A percentile compares a stretch with the other conserved stretches of the same genome.
Conservation (phyloP, 75 land plant genomes). For the Cupressus sempervirens region DNA sequence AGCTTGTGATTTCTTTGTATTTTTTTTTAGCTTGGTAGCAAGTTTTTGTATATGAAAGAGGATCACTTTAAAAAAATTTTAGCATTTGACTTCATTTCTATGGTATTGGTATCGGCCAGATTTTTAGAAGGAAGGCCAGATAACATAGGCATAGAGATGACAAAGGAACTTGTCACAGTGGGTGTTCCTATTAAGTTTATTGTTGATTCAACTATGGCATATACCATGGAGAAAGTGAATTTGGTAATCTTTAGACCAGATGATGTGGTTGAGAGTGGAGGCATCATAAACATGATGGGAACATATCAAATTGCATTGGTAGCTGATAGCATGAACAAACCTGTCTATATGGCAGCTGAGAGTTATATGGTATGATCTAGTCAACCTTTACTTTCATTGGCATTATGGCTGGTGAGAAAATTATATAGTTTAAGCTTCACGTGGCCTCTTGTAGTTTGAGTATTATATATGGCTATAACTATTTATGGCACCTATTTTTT, state of each 20-base stretch:
- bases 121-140: too few species aligned
- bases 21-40: too few species aligned
- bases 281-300: too few species aligned
- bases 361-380: conserved; percentile 75
- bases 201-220: conserved; percentile 81
- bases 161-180: conserved; percentile 72
- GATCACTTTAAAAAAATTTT: background rate
- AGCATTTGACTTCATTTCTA: background rate
- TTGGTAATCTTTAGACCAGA: too few species aligned
- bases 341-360: conserved; percentile 97
- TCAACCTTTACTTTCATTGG: background rate
- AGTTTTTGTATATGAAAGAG: too few species aligned
- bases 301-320: too few species aligned
- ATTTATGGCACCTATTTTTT: too few species aligned
- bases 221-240: too few species aligned
- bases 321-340: conserved; percentile 87
- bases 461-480: too few species aligned
- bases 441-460: too few species aligned
- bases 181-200: conserved; percentile 84
- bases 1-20: too few species aligned
- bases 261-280: too few species aligned
- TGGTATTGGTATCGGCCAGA: conserved; percentile 20
- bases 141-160: conserved; percentile 65
- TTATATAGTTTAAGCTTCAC: background rate
- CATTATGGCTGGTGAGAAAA: background rate